phyloP scores from a whole-genome alignment of 805 yeast species.

The Candida qinlingensis region DNA sequence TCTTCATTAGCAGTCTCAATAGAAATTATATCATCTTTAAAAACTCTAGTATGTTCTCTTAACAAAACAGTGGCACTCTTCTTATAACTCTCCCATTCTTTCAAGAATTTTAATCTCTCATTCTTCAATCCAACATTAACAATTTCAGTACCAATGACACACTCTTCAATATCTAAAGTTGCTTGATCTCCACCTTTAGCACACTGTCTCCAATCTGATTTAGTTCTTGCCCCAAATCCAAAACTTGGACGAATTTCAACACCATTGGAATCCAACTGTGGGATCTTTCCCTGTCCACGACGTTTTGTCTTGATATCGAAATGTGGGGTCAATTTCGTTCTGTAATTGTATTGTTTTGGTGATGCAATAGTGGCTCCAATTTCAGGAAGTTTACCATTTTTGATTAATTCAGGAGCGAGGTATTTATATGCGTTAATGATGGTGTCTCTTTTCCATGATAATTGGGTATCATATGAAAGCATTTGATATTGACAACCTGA shows the following conservation, averaged over 20 bases:
- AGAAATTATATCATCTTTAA: constrained; percentile 16
- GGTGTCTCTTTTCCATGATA: constrained; percentile 65
- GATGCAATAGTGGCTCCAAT: constrained; percentile 65
- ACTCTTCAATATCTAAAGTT: constrained; percentile 89
- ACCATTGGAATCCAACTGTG: constrained; percentile 72
- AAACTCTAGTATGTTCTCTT: constrained; percentile 63
- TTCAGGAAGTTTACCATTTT: constrained; percentile 45
- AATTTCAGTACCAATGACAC: constrained; percentile 80
- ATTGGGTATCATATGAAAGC: constrained; percentile 66
- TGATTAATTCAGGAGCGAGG: constrained; percentile 56
- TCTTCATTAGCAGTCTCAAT: constrained; percentile 30
- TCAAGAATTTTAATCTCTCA: constrained; percentile 56
- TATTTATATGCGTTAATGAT: constrained; percentile 76
- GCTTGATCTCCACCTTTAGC: constrained; percentile 58
- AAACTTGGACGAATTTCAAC: constrained; percentile 52
- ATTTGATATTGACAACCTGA: constrained; percentile 94
- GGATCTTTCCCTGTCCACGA: constrained; percentile 36
- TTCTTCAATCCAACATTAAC: constrained; percentile 67
- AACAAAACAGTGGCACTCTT: constrained; percentile 84
- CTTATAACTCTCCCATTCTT: constrained; percentile 42
- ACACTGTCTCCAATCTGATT: constrained; percentile 65
- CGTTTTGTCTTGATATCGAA: constrained; percentile 68
- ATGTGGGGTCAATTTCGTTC: constrained; percentile 96
- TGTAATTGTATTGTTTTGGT: constrained; percentile 69
- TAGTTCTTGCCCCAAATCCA: constrained; percentile 87